Percentiles rank a stretch among this genome's conserved stretches.
Conservation (phyloP, 140 eudicot species). For the Senecio squalidus region DNA sequence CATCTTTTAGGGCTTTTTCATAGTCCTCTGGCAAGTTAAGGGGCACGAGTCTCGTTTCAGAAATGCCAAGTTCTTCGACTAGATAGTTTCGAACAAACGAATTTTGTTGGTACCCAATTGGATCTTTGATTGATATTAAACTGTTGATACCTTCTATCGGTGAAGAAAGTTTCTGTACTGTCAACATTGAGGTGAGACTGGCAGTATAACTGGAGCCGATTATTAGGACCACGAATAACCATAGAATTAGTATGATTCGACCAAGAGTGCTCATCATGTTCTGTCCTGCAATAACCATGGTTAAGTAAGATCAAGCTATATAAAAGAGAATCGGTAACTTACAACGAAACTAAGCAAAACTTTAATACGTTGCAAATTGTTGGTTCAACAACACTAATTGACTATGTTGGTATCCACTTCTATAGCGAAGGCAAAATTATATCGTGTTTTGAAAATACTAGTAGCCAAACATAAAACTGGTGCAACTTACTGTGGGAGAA, state of each 20-base stretch:
- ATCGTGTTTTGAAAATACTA: too few species aligned
- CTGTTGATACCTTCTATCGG: conserved; percentile 67
- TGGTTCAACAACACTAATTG: not conserved
- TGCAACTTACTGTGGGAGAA: conserved; percentile 67
- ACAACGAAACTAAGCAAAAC: too few species aligned
- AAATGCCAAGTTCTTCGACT: conserved; percentile 48
- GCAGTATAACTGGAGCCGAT: conserved; percentile 86
- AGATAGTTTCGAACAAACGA: conserved; percentile 65
- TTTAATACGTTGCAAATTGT: too few species aligned
- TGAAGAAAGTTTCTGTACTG: conserved; percentile 74
- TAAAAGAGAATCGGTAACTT: conserved; percentile 1
- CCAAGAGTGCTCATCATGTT: conserved; percentile 66
- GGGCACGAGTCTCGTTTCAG: conserved; percentile 54
- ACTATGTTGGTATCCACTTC: not conserved
- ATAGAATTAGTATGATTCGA: conserved; percentile 50
- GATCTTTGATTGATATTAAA: conserved; percentile 41
- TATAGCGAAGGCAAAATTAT: too few species aligned
- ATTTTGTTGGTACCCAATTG: conserved; percentile 70
- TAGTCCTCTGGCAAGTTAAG: conserved; percentile 57
- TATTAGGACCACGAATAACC: conserved; percentile 76
- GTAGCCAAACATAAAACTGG: not conserved
- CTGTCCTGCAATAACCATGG: conserved; percentile 51
- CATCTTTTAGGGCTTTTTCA: conserved; percentile 53
- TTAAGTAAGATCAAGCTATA: conserved; percentile 1
- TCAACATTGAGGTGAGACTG: conserved; percentile 77